Evolutionary conservation across 2,329 filamentous ascomycete genomes (phyloP), one percentile per base, ranked within the genome.

Genomic region (Fusarium piperis): DNA sequence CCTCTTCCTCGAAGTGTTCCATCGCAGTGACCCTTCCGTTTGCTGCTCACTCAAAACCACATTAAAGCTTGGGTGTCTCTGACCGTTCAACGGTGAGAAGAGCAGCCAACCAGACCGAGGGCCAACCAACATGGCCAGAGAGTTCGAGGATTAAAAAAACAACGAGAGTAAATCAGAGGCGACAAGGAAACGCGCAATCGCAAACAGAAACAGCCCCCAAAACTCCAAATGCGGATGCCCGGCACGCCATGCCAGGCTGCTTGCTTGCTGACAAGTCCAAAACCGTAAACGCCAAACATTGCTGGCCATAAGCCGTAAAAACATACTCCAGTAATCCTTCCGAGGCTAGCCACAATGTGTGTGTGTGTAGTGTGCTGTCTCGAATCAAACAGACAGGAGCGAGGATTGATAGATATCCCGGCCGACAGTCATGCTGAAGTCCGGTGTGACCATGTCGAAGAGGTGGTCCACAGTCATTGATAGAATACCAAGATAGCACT

Each of bases 21-120:
- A 30, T 51, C 16, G 44, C 26, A 51, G 33, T 36, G 63, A 51
- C 55, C 55, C 52, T 48, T 66, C 72, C 56, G 39, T 53, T 52
- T 58, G 59, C 48, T 65, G 36, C 70, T 46, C 55, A 41, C 56
- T n/a, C 51, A 39, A 44, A 44, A 62, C 71, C 67, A 57, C 44
- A 69, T 65, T 72, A 73, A 60, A 66, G 61, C 58, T 59, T 30
- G 44, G 16, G 18, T 64, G 57, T 38, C 63, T 70, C 74, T 68
- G 64, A 59, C 74, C 74, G 74, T 63, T 76, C 74, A 76, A 77
- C 74, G 71, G 70, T 58, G 66, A 73, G 64, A 59, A 67, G 66
- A 73, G 64, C 62, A 67, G 67, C 61, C 66, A 67, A 65, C 59
- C 59, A 65, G 30, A 51, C 16, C 23, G 11, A 46, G 59, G 58